A percentile compares a stretch with the other conserved stretches of the same genome.
phyloP scores from a whole-genome alignment of 176 grass and related monocot genomes.

The Tillandsia fasciculata region DNA sequence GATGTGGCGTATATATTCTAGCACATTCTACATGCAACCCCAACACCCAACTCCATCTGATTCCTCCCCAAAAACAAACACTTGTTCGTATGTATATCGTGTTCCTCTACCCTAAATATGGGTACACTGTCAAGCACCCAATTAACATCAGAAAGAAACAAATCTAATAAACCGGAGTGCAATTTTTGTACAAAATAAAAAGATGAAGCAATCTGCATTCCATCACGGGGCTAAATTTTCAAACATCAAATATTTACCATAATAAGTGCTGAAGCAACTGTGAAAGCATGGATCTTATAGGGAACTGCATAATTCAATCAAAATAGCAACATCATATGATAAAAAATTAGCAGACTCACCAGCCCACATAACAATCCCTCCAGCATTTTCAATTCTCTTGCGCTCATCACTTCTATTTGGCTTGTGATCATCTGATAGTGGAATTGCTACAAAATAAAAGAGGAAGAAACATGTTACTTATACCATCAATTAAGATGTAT shows the following conservation, averaged over 20 bases:
- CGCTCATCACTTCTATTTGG: slow-evolving; percentile 83
- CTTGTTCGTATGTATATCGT: too few species aligned
- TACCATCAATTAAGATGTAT: too few species aligned
- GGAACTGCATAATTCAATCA: not conserved
- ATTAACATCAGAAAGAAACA: too few species aligned
- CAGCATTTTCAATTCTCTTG: slow-evolving; percentile 74
- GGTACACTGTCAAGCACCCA: too few species aligned
- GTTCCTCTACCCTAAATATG: too few species aligned
- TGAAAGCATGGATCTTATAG: not conserved
- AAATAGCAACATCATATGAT: not conserved
- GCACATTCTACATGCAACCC: not conserved
- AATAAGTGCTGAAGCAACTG: not conserved
- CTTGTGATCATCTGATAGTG: slow-evolving; percentile 82
- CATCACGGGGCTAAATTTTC: too few species aligned
- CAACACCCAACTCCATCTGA: too few species aligned
- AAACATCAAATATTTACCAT: too few species aligned
- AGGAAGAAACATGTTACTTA: not conserved
- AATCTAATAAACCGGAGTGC: too few species aligned
- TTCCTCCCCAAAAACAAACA: too few species aligned
- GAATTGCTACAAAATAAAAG: slow-evolving; percentile 46
- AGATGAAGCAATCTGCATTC: too few species aligned
- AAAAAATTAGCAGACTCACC: slow-evolving; percentile 24
- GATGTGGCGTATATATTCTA: not conserved
- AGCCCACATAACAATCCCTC: slow-evolving; percentile 60
- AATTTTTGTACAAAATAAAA: too few species aligned